Base-by-base conservation (phyloP, 2,329 filamentous ascomycete species). In the Gnomoniopsis smithogilvyi region DNA sequence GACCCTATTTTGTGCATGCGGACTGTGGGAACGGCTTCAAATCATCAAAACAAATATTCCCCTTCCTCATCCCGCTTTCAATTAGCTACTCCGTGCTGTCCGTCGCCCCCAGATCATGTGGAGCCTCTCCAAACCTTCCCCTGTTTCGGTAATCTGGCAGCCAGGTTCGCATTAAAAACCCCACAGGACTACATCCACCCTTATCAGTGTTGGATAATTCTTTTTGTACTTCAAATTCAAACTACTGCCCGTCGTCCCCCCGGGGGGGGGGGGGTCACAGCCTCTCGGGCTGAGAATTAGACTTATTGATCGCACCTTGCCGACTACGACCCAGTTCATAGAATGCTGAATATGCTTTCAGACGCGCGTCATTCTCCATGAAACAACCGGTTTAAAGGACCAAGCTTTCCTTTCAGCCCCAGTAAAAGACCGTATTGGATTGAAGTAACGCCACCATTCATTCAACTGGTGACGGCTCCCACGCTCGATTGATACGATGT, bases 201-300 rank as follows among this genome's bases (percentile, higher is more conserved):
- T 56, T 60, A 60, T 60, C 58, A 47, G 22, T 19, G n/a, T 38
- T 59, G 54, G 33, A 59, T 59, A 56, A 56, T 59, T 51, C 41
- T 4, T 47, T 52, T 56, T 56, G 52, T 45, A 49, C 41, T 51
- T 26, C 36, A 50, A 34, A 38, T 49, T 26, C 21, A 34, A n/a
- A 22, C n/a, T 12, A 4, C 41, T 51, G 19, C 26, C 21, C 45
- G 21, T 6, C 43, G 34, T 4, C 26, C 26, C 26, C n/a, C n/a
- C n/a, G n/a, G n/a, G n/a, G n/a, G n/a, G n/a, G n/a, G n/a, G n/a
- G n/a, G n/a, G n/a, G n/a, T n/a, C n/a, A 30, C 26, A 4, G 26
- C 4, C 26, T 8, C 8, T 30, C 26, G 26, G 26, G 8, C 26
- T 30, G 26, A 30, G 26, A 30, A n/a, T n/a, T n/a, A n/a, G n/a